Percentiles rank a stretch among this genome's conserved stretches.
Conservation (phyloP, 495 filamentous ascomycete genomes). For the Xylaria telfairii region DNA sequence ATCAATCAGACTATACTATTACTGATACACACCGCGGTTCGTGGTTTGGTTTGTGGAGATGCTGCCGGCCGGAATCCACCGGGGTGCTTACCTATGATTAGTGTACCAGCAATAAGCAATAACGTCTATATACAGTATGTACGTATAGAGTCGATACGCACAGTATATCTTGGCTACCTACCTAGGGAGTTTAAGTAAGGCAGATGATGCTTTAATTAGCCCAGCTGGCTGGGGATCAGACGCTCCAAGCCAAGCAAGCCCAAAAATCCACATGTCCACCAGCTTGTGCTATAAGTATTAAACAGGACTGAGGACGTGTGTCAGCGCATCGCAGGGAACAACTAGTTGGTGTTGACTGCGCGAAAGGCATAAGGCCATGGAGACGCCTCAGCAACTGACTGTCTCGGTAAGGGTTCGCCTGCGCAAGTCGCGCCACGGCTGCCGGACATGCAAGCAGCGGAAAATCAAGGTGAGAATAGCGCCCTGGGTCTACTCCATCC, state of each 20-base stretch:
- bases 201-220: conserved; percentile 13
- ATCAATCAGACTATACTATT: background rate
- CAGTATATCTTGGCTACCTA: background rate
- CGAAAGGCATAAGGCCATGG: background rate
- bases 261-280: background rate
- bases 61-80: conserved; percentile 2
- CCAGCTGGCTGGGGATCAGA: background rate
- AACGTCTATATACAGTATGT: no score
- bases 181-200: background rate
- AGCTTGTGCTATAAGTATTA: background rate
- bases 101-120: conserved; percentile 10
- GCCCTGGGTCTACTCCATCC: background rate
- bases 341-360: background rate
- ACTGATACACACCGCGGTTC: no score
- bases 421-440: conserved; percentile 26
- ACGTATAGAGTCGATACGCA: no score
- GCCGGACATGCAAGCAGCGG: conserved; percentile 22
- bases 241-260: background rate
- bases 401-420: conserved; percentile 12
- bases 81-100: conserved; percentile 18
- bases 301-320: background rate
- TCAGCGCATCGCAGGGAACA: background rate
- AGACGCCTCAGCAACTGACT: conserved; percentile 1
- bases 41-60: background rate
- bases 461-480: conserved; percentile 22